Percentiles rank a stretch among this genome's conserved stretches.
Conservation (phyloP, 2,329 filamentous ascomycete species). For the Aspergillus versicolor region DNA sequence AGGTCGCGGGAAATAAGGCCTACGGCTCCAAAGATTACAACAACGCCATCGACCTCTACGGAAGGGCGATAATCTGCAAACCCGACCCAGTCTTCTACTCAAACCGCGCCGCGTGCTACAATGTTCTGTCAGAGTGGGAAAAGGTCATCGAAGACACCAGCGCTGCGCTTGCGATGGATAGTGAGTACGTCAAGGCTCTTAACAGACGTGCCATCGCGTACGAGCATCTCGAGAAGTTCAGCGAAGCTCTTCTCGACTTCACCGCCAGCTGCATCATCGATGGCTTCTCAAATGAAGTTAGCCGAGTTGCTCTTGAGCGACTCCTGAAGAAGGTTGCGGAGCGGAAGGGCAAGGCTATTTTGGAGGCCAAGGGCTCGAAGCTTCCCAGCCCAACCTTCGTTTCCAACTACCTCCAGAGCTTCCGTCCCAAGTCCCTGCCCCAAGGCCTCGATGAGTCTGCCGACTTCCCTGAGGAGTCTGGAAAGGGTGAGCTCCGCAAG, state of each 20-base stretch:
- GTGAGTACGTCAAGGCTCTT: conserved; percentile 94
- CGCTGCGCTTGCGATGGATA: conserved; percentile 88
- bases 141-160: conserved; percentile 97
- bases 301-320: conserved; percentile 85
- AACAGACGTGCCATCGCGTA: conserved; percentile 97
- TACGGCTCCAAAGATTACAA: conserved; percentile 94
- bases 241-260: conserved; percentile 94
- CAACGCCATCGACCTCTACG: conserved; percentile 90
- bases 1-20: conserved; percentile 93
- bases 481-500: conserved; percentile 80
- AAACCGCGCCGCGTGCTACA: conserved; percentile 96
- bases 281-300: conserved; percentile 87
- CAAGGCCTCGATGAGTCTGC: conserved; percentile 76
- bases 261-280: conserved; percentile 99
- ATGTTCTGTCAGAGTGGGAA: conserved; percentile 87
- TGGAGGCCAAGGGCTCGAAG: conserved; percentile 76
- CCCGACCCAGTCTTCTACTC: conserved; percentile 98
- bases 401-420: conserved; percentile 98
- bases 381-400: conserved; percentile 95
- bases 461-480: conserved; percentile 75
- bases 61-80: conserved; percentile 94
- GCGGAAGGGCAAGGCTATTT: conserved; percentile 85
- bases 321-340: conserved; percentile 96
- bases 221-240: conserved; percentile 86
- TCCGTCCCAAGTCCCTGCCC: conserved; percentile 79